A percentile compares a stretch with the other conserved stretches of the same genome.
phyloP scores from a whole-genome alignment of 305 asterid genomes.

The Fraxinus floribunda region DNA sequence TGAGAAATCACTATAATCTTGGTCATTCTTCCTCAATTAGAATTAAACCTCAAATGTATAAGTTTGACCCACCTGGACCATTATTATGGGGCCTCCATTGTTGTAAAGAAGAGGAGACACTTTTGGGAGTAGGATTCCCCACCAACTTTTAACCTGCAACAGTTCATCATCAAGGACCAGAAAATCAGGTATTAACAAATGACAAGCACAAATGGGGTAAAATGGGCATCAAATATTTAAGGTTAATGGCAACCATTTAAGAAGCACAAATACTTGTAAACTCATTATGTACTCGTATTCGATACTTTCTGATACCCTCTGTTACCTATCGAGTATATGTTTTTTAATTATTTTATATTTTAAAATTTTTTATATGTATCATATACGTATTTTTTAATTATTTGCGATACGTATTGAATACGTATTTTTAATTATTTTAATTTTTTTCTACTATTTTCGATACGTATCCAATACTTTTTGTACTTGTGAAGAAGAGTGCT shows the following conservation, averaged over 20 bases:
- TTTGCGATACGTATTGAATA: background rate
- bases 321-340: background rate
- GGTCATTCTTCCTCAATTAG: slow-evolving; percentile 12
- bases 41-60: slow-evolving; percentile 11
- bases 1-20: background rate
- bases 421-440: too few species aligned
- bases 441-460: background rate
- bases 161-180: slow-evolving; percentile 24
- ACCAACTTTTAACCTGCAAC: slow-evolving; percentile 83
- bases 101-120: slow-evolving; percentile 62
- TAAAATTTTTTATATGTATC: background rate
- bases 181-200: background rate
- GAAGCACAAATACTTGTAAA: background rate
- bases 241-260: slow-evolving; percentile 4
- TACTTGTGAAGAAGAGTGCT: background rate
- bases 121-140: slow-evolving; percentile 78
- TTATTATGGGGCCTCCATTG: slow-evolving; percentile 86
- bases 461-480: background rate
- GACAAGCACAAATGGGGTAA: background rate
- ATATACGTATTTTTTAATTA: background rate
- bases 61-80: slow-evolving; percentile 70
- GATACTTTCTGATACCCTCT: background rate
- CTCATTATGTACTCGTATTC: background rate
- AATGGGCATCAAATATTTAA: slow-evolving; percentile 3
- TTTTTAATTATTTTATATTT: background rate